Conservation (phyloP, 108 stramenopile species). For the Cyclotella baltica region DNA sequence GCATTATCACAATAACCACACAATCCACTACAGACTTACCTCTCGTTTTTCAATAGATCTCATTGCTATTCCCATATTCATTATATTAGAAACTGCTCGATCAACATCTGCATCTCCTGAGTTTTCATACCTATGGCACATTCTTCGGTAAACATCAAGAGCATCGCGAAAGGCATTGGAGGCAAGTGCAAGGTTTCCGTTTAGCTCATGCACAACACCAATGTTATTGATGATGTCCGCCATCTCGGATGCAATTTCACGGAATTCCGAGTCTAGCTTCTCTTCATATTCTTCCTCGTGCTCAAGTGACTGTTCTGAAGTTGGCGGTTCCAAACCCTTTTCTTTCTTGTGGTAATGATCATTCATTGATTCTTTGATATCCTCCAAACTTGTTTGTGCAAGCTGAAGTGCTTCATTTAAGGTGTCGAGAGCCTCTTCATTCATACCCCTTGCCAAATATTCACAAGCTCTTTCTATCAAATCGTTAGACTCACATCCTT, state of each 20-base stretch:
- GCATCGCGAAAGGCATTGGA: constrained; percentile 49
- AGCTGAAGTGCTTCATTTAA: constrained; percentile 33
- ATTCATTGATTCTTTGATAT: constrained; percentile 36
- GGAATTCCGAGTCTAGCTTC: constrained; percentile 28
- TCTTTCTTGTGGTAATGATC: constrained; percentile 35
- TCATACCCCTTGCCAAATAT: constrained; percentile 47
- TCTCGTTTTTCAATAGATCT: constrained; percentile 30
- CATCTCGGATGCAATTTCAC: constrained; percentile 39
- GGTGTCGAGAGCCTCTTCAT: constrained; percentile 36
- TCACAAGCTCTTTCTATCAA: constrained; percentile 42
- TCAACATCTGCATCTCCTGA: constrained; percentile 50
- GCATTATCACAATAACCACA: too few species aligned
- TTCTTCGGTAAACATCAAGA: constrained; percentile 48
- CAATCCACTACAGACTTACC: too few species aligned
- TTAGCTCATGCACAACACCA: constrained; percentile 50
- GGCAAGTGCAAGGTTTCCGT: constrained; percentile 35
- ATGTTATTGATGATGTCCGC: constrained; percentile 52
- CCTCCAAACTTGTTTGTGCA: constrained; percentile 23
- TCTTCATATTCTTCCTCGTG: constrained; percentile 44
- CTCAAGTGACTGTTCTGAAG: not conserved
- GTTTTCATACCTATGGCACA: constrained; percentile 50
- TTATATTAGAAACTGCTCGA: constrained; percentile 50
- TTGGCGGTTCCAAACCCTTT: not conserved
- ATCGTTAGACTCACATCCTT: constrained; percentile 29
- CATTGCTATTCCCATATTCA: constrained; percentile 54